A percentile compares a stretch with the other conserved stretches of the same genome.
phyloP scores from a whole-genome alignment of 179 eudicot genomes.

The Camellia oleifera region DNA sequence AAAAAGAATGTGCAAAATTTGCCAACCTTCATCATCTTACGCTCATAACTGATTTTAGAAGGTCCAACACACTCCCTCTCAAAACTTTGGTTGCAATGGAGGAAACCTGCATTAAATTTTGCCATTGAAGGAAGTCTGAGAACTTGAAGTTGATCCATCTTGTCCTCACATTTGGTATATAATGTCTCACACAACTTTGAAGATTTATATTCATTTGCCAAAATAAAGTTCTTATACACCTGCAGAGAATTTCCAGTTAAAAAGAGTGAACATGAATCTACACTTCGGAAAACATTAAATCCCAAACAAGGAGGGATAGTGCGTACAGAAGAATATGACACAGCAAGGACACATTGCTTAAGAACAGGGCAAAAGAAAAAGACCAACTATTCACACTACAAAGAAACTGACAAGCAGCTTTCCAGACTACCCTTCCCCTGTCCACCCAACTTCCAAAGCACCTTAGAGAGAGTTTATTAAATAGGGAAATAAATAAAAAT shows the following conservation, averaged over 20 bases:
- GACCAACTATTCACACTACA: background rate
- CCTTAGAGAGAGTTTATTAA: background rate
- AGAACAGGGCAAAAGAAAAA: background rate
- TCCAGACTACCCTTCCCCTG: background rate
- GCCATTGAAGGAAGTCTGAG: conserved; percentile 98
- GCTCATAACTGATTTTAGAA: conserved; percentile 76
- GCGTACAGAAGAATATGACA: background rate
- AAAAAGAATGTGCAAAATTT: background rate
- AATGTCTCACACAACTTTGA: conserved; percentile 80
- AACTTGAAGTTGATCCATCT: conserved; percentile 92
- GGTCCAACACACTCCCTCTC: conserved; percentile 80
- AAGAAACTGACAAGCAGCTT: background rate
- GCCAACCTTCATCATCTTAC: conserved; percentile 78
- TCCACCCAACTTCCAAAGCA: background rate
- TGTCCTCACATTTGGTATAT: conserved; percentile 80
- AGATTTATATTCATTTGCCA: conserved; percentile 85
- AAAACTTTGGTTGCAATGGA: conserved; percentile 83
- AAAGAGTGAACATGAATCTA: background rate
- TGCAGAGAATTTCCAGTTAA: conserved; percentile 25
- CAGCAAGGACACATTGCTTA: background rate
- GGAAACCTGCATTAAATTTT: conserved; percentile 84
- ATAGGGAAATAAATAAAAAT: no score
- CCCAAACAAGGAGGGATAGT: background rate
- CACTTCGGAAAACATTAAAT: background rate
- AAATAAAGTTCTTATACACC: conserved; percentile 64